These are phyloP conservation scores for Fremontodendron californicum DNA, from an alignment of 345 rosid genomes.

Conservation along the genomic window DNA sequence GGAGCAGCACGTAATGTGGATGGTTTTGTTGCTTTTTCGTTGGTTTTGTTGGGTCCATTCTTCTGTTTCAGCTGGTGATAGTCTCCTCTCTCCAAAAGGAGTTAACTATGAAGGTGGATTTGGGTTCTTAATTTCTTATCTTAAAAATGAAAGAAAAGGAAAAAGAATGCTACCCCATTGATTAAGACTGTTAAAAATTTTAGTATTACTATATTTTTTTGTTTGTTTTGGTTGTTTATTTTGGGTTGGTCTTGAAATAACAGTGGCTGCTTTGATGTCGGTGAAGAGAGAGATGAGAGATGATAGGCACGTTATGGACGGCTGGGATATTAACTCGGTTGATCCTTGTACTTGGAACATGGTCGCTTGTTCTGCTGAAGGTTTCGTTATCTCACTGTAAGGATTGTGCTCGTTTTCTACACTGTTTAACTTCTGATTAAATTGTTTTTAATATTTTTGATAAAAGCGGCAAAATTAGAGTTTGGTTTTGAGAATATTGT, in stretches of 20 bases:
- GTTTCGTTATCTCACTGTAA: slow-evolving; percentile 75
- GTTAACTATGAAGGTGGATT: slow-evolving; percentile 84
- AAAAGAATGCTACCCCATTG: not conserved
- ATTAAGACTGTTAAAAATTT: not conserved
- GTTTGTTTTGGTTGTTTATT: not conserved
- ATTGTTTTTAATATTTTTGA: not conserved
- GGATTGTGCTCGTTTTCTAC: slow-evolving; percentile 19
- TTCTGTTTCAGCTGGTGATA: slow-evolving; percentile 40
- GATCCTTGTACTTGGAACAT: slow-evolving; percentile 98
- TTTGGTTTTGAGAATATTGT: not conserved
- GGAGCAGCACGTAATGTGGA: slow-evolving; percentile 27
- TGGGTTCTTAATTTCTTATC: not conserved
- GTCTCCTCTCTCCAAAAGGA: slow-evolving; percentile 91
- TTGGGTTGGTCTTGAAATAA: not conserved
- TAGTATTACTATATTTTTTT: not conserved
- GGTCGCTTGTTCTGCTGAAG: slow-evolving; percentile 85
- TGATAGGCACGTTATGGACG: slow-evolving; percentile 53
- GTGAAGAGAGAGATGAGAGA: slow-evolving; percentile 79
- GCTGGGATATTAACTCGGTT: slow-evolving; percentile 97
- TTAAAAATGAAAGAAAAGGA: not conserved
- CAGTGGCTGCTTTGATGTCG: slow-evolving; percentile 93
- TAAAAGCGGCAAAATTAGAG: not conserved
- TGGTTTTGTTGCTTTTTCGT: slow-evolving; percentile 32
- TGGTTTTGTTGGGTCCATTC: slow-evolving; percentile 27
- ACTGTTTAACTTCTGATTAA: not conserved